Percentiles rank a stretch among this genome's conserved stretches.
Evolutionary conservation across 495 filamentous ascomycete genomes (phyloP).

Genomic region (Penicillium dipodomyicola): DNA sequence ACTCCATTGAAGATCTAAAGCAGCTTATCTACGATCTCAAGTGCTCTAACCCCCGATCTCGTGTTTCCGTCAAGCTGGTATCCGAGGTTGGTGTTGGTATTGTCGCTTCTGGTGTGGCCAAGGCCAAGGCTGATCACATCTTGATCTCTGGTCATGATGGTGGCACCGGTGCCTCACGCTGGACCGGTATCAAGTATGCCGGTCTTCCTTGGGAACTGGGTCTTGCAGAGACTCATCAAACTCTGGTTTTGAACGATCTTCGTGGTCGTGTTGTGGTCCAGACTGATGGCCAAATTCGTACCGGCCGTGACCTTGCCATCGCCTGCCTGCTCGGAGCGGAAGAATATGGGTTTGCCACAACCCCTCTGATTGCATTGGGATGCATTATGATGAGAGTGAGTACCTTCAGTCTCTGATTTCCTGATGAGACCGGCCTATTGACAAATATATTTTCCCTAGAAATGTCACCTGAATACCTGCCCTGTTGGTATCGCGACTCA

Average conservation of each 20-base stretch:
- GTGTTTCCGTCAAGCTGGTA: slow-evolving; percentile 98
- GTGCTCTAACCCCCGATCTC: slow-evolving; percentile 90
- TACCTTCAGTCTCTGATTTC: background rate
- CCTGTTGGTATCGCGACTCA: slow-evolving; percentile 97
- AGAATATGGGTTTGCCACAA: slow-evolving; percentile 98
- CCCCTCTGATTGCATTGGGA: slow-evolving; percentile 94
- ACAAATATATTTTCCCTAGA: slow-evolving; percentile 10
- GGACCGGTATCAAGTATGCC: slow-evolving; percentile 99
- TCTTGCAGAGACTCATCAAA: slow-evolving; percentile 98
- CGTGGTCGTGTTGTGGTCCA: slow-evolving; percentile 96
- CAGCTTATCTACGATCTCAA: slow-evolving; percentile 99
- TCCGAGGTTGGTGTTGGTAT: slow-evolving; percentile 98
- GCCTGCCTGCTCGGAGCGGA: slow-evolving; percentile 96
- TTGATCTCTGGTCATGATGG: slow-evolving; percentile 97
- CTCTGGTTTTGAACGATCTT: slow-evolving; percentile 95
- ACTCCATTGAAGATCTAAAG: slow-evolving; percentile 98
- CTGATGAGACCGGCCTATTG: background rate
- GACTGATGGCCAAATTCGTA: slow-evolving; percentile 94
- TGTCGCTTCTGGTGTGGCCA: slow-evolving; percentile 96
- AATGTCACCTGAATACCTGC: slow-evolving; percentile 74
- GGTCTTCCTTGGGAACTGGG: slow-evolving; percentile 98
- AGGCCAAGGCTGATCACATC: slow-evolving; percentile 98
- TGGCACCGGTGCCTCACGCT: slow-evolving; percentile 95
- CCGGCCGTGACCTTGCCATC: slow-evolving; percentile 93
- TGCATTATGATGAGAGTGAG: slow-evolving; percentile 88